phyloP scores from a whole-genome alignment of 2,329 filamentous ascomycete species.

The Ascochyta lentis region DNA sequence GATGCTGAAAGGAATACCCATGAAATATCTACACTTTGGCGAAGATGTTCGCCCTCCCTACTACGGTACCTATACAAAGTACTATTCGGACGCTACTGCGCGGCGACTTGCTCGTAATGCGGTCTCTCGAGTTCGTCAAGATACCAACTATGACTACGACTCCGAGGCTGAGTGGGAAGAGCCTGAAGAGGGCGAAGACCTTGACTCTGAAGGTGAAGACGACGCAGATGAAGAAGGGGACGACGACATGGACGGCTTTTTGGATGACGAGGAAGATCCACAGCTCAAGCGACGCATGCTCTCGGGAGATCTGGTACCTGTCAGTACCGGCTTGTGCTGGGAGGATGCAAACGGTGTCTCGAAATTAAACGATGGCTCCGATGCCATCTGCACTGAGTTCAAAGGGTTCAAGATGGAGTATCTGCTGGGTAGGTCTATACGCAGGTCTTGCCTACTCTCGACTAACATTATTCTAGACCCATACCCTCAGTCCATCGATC shows the following conservation, averaged over 20 bases:
- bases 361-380: slow-evolving; percentile 55
- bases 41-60: slow-evolving; percentile 72
- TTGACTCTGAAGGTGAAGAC: slow-evolving; percentile 69
- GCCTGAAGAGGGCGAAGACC: slow-evolving; percentile 73
- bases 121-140: slow-evolving; percentile 61
- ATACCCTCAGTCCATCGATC: slow-evolving; percentile 72
- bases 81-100: slow-evolving; percentile 55
- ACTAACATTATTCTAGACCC: slow-evolving; percentile 46
- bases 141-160: slow-evolving; percentile 82
- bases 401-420: slow-evolving; percentile 75
- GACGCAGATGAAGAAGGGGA: slow-evolving; percentile 75
- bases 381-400: slow-evolving; percentile 57
- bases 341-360: slow-evolving; percentile 61
- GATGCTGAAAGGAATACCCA: slow-evolving; percentile 62
- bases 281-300: slow-evolving; percentile 63
- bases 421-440: slow-evolving; percentile 65
- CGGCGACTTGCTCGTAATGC: slow-evolving; percentile 61
- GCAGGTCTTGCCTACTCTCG: background rate
- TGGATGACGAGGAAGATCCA: slow-evolving; percentile 79
- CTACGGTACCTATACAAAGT: slow-evolving; percentile 73
- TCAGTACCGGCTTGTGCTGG: slow-evolving; percentile 84
- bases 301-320: slow-evolving; percentile 74
- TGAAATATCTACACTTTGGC: slow-evolving; percentile 69
- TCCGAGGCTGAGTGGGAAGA: slow-evolving; percentile 86
- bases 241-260: slow-evolving; percentile 86